A percentile compares a stretch with the other conserved stretches of the same genome.
Conservation (phyloP, 2,329 filamentous ascomycete species). For the Zarea fungicola region DNA sequence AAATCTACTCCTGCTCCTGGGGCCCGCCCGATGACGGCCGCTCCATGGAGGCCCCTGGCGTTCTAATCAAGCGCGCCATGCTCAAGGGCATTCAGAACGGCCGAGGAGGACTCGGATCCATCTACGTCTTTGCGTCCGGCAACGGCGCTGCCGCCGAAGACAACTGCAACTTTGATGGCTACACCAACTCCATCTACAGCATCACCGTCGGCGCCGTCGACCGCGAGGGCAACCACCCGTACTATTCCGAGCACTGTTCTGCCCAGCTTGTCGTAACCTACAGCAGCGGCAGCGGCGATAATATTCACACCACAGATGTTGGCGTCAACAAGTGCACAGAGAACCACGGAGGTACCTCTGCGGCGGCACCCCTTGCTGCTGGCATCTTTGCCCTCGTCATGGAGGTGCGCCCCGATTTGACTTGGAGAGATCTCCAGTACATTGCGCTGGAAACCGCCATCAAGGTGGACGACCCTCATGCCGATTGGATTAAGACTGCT, state of each 20-base stretch:
- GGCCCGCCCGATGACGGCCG: constrained; percentile 88
- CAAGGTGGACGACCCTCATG: constrained; percentile 63
- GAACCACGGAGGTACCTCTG: constrained; percentile 90
- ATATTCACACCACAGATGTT: constrained; percentile 95
- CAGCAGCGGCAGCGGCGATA: constrained; percentile 81
- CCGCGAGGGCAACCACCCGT: constrained; percentile 78
- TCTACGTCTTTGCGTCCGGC: constrained; percentile 92
- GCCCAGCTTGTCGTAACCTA: constrained; percentile 95
- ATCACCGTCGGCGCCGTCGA: constrained; percentile 95
- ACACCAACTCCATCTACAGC: constrained; percentile 99
- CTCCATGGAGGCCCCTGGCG: constrained; percentile 89
- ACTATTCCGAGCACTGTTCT: constrained; percentile 95
- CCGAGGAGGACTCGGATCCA: constrained; percentile 74
- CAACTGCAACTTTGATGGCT: constrained; percentile 99
- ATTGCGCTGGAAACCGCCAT: constrained; percentile 80
- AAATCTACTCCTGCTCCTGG: constrained; percentile 99
- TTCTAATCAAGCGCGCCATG: constrained; percentile 86
- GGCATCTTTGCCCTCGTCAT: constrained; percentile 88
- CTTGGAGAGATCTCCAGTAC: constrained; percentile 93
- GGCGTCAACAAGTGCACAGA: constrained; percentile 73
- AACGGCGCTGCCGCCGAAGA: constrained; percentile 85
- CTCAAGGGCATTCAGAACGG: constrained; percentile 87
- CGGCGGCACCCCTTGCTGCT: constrained; percentile 86
- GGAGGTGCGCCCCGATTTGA: constrained; percentile 76
- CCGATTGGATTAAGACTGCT: constrained; percentile 75